Percentiles rank a stretch among this genome's conserved stretches.
phyloP scores from a whole-genome alignment of 306 rosid species.

The Fragaria iinumae region DNA sequence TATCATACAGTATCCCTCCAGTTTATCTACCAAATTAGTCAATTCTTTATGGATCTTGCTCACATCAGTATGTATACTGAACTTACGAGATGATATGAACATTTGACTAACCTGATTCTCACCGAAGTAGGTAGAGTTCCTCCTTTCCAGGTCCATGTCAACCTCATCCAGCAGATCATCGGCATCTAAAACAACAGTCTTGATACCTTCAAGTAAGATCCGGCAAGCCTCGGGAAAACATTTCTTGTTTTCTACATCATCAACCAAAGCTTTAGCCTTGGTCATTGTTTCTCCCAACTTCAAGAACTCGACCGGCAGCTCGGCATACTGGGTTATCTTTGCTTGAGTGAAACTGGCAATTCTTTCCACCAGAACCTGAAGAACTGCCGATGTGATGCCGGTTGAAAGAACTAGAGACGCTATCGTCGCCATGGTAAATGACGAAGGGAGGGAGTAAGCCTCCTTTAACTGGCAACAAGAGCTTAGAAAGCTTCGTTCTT shows the following conservation, averaged over 20 bases:
- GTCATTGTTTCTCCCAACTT: neutral
- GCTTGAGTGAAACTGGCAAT: neutral
- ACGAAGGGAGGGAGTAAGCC: no score
- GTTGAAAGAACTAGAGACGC: conserved; percentile 3
- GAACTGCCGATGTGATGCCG: conserved; percentile 1
- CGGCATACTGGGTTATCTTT: neutral
- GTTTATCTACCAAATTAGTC: neutral
- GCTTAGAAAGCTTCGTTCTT: no score
- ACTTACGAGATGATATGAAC: neutral
- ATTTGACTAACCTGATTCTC: neutral
- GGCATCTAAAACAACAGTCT: neutral
- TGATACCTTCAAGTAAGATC: conserved; percentile 13
- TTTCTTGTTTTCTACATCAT: neutral
- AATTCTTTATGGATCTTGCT: neutral
- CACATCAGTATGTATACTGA: neutral
- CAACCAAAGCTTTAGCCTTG: neutral
- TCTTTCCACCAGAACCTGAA: conserved; percentile 19
- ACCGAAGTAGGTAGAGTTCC: no score
- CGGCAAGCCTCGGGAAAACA: neutral
- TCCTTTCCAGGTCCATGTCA: neutral
- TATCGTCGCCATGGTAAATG: neutral
- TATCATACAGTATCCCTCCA: neutral
- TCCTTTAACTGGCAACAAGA: no score
- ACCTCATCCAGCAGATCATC: conserved; percentile 22
- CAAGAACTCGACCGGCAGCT: neutral